Evolutionary conservation across 306 rosid species (phyloP).

Genomic region (Oemleria cerasiformis): DNA sequence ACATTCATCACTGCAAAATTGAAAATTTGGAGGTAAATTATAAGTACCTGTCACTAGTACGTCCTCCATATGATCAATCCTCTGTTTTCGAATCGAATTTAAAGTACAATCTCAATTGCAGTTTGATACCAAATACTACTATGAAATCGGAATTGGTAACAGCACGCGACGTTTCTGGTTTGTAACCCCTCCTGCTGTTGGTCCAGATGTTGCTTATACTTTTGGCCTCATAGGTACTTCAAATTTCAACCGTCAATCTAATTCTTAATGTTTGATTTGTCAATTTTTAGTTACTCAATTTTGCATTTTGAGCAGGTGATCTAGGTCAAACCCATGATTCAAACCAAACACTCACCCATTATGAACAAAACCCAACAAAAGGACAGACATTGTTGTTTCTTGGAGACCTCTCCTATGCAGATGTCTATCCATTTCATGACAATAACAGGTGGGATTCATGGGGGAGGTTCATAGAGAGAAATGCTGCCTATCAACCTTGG

Average conservation of each 20-base stretch:
- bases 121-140: conserved; percentile 65
- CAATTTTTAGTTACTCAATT: background rate
- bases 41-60: conserved; percentile 5
- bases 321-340: conserved; percentile 72
- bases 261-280: background rate
- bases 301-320: conserved; percentile 53
- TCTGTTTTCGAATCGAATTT: background rate
- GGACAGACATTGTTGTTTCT: conserved; percentile 51
- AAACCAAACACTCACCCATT: conserved; percentile 57
- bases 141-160: conserved; percentile 56
- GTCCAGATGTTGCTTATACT: conserved; percentile 69
- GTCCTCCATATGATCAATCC: background rate
- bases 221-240: conserved; percentile 71
- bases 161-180: conserved; percentile 54
- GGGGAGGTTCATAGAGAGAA: conserved; percentile 71
- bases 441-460: conserved; percentile 74
- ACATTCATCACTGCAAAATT: conserved; percentile 71
- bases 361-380: conserved; percentile 43
- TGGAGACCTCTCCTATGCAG: conserved; percentile 73
- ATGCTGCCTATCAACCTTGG: conserved; percentile 80
- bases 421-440: conserved; percentile 64
- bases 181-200: conserved; percentile 62
- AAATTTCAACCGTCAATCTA: background rate
- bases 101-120: conserved; percentile 22
- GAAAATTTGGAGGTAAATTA: conserved; percentile 62